These are phyloP conservation scores for Penicillium cataractarum DNA, from an alignment of 495 filamentous ascomycete species.

Conservation along the genomic window DNA sequence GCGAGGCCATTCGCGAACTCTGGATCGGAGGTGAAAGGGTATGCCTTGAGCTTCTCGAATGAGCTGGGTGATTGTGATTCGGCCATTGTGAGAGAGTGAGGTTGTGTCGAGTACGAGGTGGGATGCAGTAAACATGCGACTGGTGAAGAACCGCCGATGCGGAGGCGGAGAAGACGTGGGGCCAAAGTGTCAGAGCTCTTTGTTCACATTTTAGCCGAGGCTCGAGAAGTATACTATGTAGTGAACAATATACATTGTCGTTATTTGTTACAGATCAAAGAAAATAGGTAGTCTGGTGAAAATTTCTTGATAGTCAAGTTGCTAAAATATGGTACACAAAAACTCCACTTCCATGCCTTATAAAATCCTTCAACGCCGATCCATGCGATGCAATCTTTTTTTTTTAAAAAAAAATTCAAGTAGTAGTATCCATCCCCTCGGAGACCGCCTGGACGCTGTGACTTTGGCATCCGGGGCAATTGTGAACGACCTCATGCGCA, in stretches of 20 bases:
- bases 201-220: slow-evolving; percentile 1
- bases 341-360: slow-evolving; percentile 5
- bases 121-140: neutral
- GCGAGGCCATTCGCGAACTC: slow-evolving; percentile 55
- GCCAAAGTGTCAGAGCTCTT: neutral
- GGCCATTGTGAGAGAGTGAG: slow-evolving; percentile 11
- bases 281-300: neutral
- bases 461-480: slow-evolving; percentile 93
- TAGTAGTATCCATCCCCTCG: slow-evolving; percentile 41
- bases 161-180: slow-evolving; percentile 12
- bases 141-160: neutral
- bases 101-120: slow-evolving; percentile 6
- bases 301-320: neutral
- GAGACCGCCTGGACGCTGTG: slow-evolving; percentile 22
- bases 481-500: slow-evolving; percentile 89
- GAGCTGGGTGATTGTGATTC: slow-evolving; percentile 6
- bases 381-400: slow-evolving; percentile 23
- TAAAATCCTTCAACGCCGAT: slow-evolving; percentile 16
- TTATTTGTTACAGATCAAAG: too few relatives aligned
- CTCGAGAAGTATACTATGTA: too few relatives aligned
- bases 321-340: neutral
- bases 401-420: slow-evolving; percentile 22
- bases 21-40: slow-evolving; percentile 44
- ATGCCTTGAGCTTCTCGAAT: slow-evolving; percentile 38
- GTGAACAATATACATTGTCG: neutral